Base-by-base conservation (phyloP, 495 filamentous ascomycete species). In the Penicillium cosmopolitanum region DNA sequence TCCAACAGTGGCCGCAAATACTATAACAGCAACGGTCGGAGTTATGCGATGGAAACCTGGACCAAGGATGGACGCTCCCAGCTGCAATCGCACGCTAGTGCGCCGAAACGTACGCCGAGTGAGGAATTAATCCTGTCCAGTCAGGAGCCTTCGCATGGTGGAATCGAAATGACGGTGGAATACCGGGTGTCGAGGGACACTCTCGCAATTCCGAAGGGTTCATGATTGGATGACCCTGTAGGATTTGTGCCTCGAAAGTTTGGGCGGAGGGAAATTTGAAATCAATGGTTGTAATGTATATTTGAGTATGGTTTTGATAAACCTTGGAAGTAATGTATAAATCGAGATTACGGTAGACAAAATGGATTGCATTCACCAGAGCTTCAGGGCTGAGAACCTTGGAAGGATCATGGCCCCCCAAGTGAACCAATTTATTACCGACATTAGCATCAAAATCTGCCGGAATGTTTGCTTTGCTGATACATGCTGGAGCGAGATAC, bases 141-240 rank as follows among this genome's bases (percentile, higher is more conserved):
- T 50, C 53, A 57, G 12, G 67, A 68, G 47, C 69, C 59, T 0
- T 51, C 55, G 9, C 66, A 73, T 38, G 66, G 70, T 6, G 65
- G 71, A 4, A 81, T 81, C 48, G 66, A 79, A 46, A 77, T 77
- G 73, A 78, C 76, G 3, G 71, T 80, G n/a, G 78, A 78, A 50
- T 78, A 79, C 50, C 72, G 68, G 13, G 77, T 80, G 2, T 70
- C 66, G 0, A 64, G 74, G 19, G 78, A 80, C 16, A 46, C 43
- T 10, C 43, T 46, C 16, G 8, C n/a, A 18, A n/a, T 10, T 12
- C 36, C 42, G 2, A 28, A 28, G 9, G 21, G n/a, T 31, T 9
- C 46, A n/a, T 11, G 18, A 48, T 23, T 38, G 36, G 28, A 31
- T 31, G 5, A 31, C 28, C 28, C 28, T 31, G 28, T 8, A 31